A percentile compares a stretch with the other conserved stretches of the same genome.
Evolutionary conservation across 805 yeast species (phyloP).

Genomic region (Kluyveromyces dobzhanskii): DNA sequence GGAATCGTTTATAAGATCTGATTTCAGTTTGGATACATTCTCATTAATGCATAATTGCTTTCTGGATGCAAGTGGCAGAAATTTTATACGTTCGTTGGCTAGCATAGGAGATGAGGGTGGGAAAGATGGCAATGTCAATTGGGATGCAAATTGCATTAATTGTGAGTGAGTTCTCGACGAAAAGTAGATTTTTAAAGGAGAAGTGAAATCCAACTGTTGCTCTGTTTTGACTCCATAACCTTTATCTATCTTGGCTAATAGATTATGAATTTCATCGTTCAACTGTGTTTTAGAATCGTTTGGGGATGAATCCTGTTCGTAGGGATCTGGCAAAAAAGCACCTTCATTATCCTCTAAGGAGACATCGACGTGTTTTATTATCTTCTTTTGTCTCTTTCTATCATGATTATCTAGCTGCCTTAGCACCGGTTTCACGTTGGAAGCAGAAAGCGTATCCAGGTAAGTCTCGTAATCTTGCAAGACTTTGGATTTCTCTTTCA

Average conservation of each 20-base stretch:
- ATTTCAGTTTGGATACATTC: slow-evolving; percentile 40
- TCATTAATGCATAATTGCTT: slow-evolving; percentile 77
- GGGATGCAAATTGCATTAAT: slow-evolving; percentile 68
- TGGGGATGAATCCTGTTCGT: slow-evolving; percentile 11
- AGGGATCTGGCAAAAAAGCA: slow-evolving; percentile 19
- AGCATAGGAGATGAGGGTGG: slow-evolving; percentile 45
- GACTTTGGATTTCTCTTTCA: slow-evolving; percentile 17
- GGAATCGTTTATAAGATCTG: slow-evolving; percentile 56
- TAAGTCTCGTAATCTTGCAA: slow-evolving; percentile 30
- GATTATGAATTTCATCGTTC: slow-evolving; percentile 38
- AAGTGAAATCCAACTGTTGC: slow-evolving; percentile 14
- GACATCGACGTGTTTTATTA: slow-evolving; percentile 17
- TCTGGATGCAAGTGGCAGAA: slow-evolving; percentile 71
- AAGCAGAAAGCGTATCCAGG: slow-evolving; percentile 23
- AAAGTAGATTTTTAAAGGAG: slow-evolving; percentile 48
- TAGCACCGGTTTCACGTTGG: not conserved
- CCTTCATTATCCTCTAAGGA: slow-evolving; percentile 20
- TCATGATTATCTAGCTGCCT: slow-evolving; percentile 6
- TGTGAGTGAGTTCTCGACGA: slow-evolving; percentile 92
- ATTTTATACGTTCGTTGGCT: slow-evolving; percentile 49
- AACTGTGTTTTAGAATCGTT: slow-evolving; percentile 28
- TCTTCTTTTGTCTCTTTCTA: slow-evolving; percentile 12
- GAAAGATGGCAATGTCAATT: slow-evolving; percentile 52
- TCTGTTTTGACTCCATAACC: slow-evolving; percentile 13
- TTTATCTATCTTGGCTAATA: slow-evolving; percentile 37